Evolutionary conservation across 192 early-diverging fungal genomes (phyloP).

Genomic region (Gigaspora rosea): DNA sequence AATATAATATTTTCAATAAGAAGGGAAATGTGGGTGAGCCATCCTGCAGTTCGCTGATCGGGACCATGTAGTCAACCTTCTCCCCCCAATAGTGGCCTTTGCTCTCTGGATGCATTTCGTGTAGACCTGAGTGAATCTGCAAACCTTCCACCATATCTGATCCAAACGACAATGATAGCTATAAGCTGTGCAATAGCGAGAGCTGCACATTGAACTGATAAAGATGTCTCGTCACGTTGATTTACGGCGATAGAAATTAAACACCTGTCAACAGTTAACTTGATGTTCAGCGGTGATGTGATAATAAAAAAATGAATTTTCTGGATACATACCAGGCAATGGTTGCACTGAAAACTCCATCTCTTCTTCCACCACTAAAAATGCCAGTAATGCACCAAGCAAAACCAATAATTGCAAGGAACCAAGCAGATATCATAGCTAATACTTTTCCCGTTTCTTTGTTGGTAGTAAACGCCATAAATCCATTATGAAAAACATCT

Average conservation of each 20-base stretch:
- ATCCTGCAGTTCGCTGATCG: no score
- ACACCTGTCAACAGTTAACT: not conserved
- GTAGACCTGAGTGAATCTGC: not conserved
- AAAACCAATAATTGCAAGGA: slow-evolving; percentile 8
- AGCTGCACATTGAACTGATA: slow-evolving; percentile 2
- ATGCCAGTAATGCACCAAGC: not conserved
- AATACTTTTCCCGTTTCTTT: not conserved
- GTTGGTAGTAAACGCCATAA: slow-evolving; percentile 5
- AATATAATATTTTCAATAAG: no score
- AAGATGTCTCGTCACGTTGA: not conserved
- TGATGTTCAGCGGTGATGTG: not conserved
- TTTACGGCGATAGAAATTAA: slow-evolving; percentile 14
- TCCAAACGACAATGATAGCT: slow-evolving; percentile 3
- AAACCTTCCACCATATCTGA: not conserved
- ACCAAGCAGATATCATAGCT: not conserved
- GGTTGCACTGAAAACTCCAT: slow-evolving; percentile 24
- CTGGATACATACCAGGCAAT: slow-evolving; percentile 19
- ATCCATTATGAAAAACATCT: slow-evolving; percentile 16
- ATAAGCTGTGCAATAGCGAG: slow-evolving; percentile 1
- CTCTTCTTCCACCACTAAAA: slow-evolving; percentile 18
- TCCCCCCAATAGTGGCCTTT: no score
- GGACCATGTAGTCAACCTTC: no score
- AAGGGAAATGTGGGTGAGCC: no score
- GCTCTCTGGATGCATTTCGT: no score
- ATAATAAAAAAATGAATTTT: not conserved